Evolutionary conservation across 352 stramenopile genomes (phyloP), one percentile per base, ranked within the genome.

Genomic region (Globisporangium spiculum): DNA sequence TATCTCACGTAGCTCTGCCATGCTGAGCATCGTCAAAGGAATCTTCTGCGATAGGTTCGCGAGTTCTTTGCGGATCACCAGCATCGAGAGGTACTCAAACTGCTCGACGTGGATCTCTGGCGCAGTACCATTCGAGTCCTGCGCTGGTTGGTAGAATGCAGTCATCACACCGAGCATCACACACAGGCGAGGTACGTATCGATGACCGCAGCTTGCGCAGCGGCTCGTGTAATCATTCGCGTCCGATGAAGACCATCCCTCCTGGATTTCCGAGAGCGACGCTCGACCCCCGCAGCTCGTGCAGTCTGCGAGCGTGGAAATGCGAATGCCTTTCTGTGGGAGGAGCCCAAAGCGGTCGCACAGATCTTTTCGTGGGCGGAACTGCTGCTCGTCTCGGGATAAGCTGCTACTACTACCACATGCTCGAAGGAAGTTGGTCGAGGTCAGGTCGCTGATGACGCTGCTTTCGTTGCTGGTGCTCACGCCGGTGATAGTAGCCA

Each of bases 311-410:
- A 84, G 65, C 3, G 77, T 66, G 6, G 70, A 83, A 46, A 88
- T 58, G 22, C 77, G 71, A 46, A 88, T 84, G 24, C 72, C 72
- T 6, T 64, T 66, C 61, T 67, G 34, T 4, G 77, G 78, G 8
- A 88, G 55, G 6, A 79, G 36, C 0, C 80, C 77, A 61, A 84
- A 86, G n/a, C 74, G 74, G 34, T 88, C 80, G 66, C 71, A 83
- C 9, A 85, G 60, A n/a, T 82, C 75, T n/a, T 50, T 72, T 56
- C 60, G 65, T 36, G 66, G 56, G 34, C 65, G 70, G 1, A 68
- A 75, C 44, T 63, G 65, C 65, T 65, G 36, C 7, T 68, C 16
- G 12, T 20, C 1, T 24, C 59, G 34, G 10, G 24, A 5, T 4
- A 9, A 10, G n/a, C 41, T n/a, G 6, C 4, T 50, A n/a, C 41